Evolutionary conservation across 208 protist genomes (phyloP).

Genomic region (Strigomonas culicis): DNA sequence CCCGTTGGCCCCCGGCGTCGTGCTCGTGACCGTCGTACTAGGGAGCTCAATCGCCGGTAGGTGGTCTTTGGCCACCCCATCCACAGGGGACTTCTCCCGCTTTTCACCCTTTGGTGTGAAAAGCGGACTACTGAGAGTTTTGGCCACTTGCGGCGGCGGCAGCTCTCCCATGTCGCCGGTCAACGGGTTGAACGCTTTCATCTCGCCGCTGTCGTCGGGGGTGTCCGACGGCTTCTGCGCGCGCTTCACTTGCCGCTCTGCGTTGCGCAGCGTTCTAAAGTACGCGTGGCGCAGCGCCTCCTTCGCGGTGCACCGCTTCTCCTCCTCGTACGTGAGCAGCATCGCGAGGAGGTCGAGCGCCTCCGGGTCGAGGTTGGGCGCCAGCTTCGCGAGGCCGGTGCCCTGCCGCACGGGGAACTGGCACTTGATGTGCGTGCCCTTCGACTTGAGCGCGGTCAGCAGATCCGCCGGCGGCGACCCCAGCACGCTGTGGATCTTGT

Average conservation of each 20-base stretch:
- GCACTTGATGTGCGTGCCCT: slow-evolving; percentile 62
- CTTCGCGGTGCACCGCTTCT: slow-evolving; percentile 85
- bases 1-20: not conserved
- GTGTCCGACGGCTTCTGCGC: not conserved
- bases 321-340: slow-evolving; percentile 89
- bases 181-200: too few species aligned
- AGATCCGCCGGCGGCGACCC: slow-evolving; percentile 84
- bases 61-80: too few species aligned
- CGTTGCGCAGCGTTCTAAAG: slow-evolving; percentile 41
- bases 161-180: too few species aligned
- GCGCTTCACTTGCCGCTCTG: not conserved
- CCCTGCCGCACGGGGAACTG: slow-evolving; percentile 67
- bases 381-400: slow-evolving; percentile 51
- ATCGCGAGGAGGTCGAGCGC: slow-evolving; percentile 84
- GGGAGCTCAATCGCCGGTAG: too few species aligned
- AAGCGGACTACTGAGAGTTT: too few species aligned
- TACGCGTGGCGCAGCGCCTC: slow-evolving; percentile 90
- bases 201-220: not conserved
- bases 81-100: not conserved
- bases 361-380: slow-evolving; percentile 58
- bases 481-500: slow-evolving; percentile 91
- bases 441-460: slow-evolving; percentile 53
- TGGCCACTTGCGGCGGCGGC: too few species aligned
- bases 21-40: too few species aligned
- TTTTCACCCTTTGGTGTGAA: not conserved